phyloP scores from a whole-genome alignment of 257 asterid species.

The Primulina huaijiensis region DNA sequence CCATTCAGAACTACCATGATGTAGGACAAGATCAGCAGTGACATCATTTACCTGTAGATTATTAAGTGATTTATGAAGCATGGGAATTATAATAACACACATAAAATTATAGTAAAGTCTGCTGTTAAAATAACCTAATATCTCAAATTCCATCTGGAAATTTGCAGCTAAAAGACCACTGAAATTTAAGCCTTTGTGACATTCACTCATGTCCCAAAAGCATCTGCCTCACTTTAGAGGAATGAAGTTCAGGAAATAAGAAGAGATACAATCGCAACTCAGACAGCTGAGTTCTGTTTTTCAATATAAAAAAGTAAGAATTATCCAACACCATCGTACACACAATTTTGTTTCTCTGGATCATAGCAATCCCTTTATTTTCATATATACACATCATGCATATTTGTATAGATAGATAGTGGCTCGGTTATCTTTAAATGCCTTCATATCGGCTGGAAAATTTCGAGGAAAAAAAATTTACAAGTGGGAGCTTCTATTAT shows the following conservation, averaged over 20 bases:
- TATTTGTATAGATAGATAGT: too few species aligned
- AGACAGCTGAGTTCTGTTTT: background rate
- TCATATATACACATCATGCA: too few species aligned
- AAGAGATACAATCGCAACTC: background rate
- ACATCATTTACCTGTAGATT: constrained; percentile 63
- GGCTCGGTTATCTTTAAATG: too few species aligned
- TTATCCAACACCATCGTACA: background rate
- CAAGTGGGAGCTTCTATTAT: too few species aligned
- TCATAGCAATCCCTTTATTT: too few species aligned
- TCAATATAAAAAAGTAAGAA: background rate
- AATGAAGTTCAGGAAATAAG: background rate
- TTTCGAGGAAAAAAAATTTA: too few species aligned
- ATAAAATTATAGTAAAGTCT: background rate
- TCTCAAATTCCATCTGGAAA: background rate
- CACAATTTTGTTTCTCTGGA: too few species aligned
- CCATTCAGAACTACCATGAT: constrained; percentile 62
- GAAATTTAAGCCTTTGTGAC: background rate
- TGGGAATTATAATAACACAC: too few species aligned
- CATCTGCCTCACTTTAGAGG: background rate
- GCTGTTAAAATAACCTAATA: background rate
- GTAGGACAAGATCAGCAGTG: constrained; percentile 72
- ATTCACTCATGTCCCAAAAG: background rate
- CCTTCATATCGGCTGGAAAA: too few species aligned
- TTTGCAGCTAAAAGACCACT: background rate
- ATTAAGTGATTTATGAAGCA: constrained; percentile 15